phyloP scores from a whole-genome alignment of 1,139 yeast genomes.

The Meyerozyma athensensis region DNA sequence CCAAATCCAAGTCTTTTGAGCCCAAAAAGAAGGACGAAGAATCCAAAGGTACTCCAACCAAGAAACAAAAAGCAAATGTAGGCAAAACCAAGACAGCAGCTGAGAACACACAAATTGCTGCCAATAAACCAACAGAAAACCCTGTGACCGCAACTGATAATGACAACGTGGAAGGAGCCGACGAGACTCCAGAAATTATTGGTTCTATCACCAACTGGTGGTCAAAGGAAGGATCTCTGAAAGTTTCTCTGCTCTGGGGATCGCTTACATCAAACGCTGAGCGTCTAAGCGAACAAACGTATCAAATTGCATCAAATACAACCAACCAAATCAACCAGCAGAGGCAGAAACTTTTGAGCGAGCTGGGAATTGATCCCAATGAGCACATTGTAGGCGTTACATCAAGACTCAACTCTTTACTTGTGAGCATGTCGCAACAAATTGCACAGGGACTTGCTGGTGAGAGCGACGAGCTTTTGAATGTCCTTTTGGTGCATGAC shows the following conservation, averaged over 20 bases:
- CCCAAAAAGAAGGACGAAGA: constrained; percentile 11
- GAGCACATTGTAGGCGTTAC: constrained; percentile 27
- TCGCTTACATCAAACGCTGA: constrained; percentile 45
- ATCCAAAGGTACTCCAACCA: constrained; percentile 7
- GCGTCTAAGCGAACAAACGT: constrained; percentile 38
- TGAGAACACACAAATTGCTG: constrained; percentile 1
- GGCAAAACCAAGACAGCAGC: constrained; percentile 9
- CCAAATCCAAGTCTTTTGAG: constrained; percentile 14
- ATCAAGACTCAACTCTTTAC: constrained; percentile 31
- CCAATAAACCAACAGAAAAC: not conserved
- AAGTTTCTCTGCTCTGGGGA: constrained; percentile 69
- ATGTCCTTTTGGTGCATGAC: constrained; percentile 65
- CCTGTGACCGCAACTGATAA: not conserved
- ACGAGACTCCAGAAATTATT: constrained; percentile 35
- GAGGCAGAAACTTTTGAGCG: constrained; percentile 31
- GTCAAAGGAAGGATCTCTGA: constrained; percentile 68
- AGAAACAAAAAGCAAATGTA: constrained; percentile 12
- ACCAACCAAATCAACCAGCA: constrained; percentile 41
- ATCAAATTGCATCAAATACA: constrained; percentile 39
- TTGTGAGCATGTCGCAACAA: constrained; percentile 37
- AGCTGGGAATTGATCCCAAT: constrained; percentile 15
- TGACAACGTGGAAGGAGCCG: constrained; percentile 16
- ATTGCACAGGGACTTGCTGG: constrained; percentile 61
- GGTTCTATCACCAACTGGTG: constrained; percentile 78
- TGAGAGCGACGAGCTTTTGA: constrained; percentile 53